Conservation (phyloP, 108 stramenopile genomes). For the Nannochloropsis granulata region DNA sequence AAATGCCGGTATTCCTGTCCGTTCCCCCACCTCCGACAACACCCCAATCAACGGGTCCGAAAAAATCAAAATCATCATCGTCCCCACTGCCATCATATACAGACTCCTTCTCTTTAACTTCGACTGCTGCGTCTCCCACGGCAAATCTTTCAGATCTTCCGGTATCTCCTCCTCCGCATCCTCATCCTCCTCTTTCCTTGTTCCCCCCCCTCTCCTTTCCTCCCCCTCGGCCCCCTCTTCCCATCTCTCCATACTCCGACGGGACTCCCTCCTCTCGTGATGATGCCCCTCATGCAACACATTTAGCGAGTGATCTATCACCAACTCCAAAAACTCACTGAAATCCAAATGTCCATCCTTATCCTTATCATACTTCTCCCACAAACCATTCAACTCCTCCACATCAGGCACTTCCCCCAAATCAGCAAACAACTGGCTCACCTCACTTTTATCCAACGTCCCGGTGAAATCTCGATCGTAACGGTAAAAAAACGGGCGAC, state of each 20-base stretch:
- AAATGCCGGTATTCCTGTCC: conserved; percentile 57
- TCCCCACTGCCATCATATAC: conserved; percentile 62
- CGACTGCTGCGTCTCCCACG: not conserved
- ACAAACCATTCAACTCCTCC: conserved; percentile 25
- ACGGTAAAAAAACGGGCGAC: conserved; percentile 57
- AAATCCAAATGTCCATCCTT: not conserved
- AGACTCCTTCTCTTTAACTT: conserved; percentile 55
- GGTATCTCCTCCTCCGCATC: not conserved
- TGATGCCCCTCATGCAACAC: not conserved
- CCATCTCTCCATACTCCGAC: not conserved
- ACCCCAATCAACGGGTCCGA: conserved; percentile 93
- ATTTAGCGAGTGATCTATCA: not conserved
- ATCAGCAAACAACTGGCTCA: conserved; percentile 53
- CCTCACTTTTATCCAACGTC: conserved; percentile 51
- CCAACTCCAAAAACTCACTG: not conserved
- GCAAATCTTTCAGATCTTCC: not conserved
- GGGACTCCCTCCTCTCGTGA: not conserved
- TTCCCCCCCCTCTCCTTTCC: not conserved
- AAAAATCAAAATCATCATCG: conserved; percentile 70
- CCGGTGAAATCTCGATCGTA: conserved; percentile 64
- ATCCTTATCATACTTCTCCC: not conserved
- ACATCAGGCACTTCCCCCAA: conserved; percentile 50
- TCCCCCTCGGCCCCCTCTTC: not conserved
- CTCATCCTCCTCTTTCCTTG: not conserved
- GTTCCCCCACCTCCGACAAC: conserved; percentile 64